A percentile compares a stretch with the other conserved stretches of the same genome.
phyloP scores from a whole-genome alignment of 1,284 basidiomycete species.

The Vanrija pseudolonga region DNA sequence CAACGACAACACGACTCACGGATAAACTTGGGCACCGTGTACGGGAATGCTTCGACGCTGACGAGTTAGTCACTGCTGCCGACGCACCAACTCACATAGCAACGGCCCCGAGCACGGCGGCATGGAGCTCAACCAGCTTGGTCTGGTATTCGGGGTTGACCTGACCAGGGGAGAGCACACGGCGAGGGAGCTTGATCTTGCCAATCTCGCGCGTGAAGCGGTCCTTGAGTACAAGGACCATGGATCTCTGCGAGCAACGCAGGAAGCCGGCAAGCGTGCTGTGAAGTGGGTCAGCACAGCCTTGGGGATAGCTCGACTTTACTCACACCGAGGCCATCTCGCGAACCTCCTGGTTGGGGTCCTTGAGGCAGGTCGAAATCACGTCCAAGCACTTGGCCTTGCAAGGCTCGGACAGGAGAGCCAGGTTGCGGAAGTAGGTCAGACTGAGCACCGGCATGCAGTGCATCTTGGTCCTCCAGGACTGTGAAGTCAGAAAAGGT shows the following conservation, averaged over 20 bases:
- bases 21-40: slow-evolving; percentile 62
- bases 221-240: slow-evolving; percentile 82
- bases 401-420: slow-evolving; percentile 65
- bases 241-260: slow-evolving; percentile 85
- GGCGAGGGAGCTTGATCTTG: slow-evolving; percentile 64
- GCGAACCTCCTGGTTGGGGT: slow-evolving; percentile 90
- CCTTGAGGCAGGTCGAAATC: slow-evolving; percentile 61
- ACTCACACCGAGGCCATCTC: slow-evolving; percentile 75
- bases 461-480: slow-evolving; percentile 53
- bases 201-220: slow-evolving; percentile 68
- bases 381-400: slow-evolving; percentile 69
- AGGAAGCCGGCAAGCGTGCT: slow-evolving; percentile 79
- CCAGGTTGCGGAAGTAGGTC: slow-evolving; percentile 60
- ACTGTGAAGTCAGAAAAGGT: slow-evolving; percentile 24
- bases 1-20: slow-evolving; percentile 56
- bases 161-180: slow-evolving; percentile 56
- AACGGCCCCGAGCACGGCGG: slow-evolving; percentile 74
- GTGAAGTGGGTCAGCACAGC: background rate
- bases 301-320: background rate
- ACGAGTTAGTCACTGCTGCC: background rate
- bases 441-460: slow-evolving; percentile 51
- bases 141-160: slow-evolving; percentile 64
- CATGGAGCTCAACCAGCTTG: slow-evolving; percentile 73
- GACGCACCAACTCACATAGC: slow-evolving; percentile 45
- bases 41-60: slow-evolving; percentile 57